A percentile compares a stretch with the other conserved stretches of the same genome.
phyloP scores from a whole-genome alignment of 371 early-diverging fungal genomes.

The Nematocida sp. region DNA sequence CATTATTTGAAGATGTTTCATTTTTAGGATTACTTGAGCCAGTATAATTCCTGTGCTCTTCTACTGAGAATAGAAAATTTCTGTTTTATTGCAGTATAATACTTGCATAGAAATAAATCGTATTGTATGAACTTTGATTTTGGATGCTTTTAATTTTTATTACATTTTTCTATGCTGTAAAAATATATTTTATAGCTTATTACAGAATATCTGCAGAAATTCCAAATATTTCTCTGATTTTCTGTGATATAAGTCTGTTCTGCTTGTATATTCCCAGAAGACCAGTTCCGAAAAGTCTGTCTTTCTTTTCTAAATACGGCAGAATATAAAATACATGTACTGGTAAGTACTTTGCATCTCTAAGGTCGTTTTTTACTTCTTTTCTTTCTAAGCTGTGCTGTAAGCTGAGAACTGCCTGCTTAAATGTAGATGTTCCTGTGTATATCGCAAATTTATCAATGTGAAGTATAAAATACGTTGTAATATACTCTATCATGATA shows the following conservation, averaged over 20 bases:
- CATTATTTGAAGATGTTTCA: conserved; percentile 29
- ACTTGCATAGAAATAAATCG: too few relatives aligned
- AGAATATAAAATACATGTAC: conserved; percentile 15
- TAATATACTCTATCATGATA: conserved; percentile 13
- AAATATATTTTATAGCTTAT: neutral
- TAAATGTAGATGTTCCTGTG: neutral
- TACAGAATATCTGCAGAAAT: neutral
- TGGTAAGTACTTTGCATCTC: conserved; percentile 10
- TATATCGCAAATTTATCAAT: conserved; percentile 11
- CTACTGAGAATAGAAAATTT: too few relatives aligned
- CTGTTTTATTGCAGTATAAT: too few relatives aligned
- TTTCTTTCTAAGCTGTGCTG: conserved; percentile 11
- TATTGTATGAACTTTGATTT: too few relatives aligned
- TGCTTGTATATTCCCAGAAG: conserved; percentile 29
- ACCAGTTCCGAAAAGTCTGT: conserved; percentile 19
- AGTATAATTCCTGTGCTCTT: neutral
- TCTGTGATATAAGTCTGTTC: neutral
- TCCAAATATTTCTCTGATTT: neutral
- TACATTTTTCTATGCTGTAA: neutral
- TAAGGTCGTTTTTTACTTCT: too few relatives aligned
- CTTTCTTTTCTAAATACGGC: conserved; percentile 20
- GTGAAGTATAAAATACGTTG: conserved; percentile 14
- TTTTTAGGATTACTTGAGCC: conserved; percentile 42
- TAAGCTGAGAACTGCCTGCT: neutral
- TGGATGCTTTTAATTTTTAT: neutral